Conservation (phyloP, 345 rosid species). For the Syzygium jambos region DNA sequence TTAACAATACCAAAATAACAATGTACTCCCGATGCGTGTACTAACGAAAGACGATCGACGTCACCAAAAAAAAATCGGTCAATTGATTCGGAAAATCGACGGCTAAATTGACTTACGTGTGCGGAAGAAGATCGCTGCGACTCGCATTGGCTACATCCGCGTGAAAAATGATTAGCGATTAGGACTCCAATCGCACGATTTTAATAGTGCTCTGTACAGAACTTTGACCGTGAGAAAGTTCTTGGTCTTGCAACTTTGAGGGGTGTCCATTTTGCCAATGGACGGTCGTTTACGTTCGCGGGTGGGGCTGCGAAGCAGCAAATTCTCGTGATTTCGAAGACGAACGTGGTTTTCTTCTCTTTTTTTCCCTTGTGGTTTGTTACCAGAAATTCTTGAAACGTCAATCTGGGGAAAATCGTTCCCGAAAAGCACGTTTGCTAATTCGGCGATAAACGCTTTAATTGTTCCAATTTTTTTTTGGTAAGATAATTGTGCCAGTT, state of each 20-base stretch:
- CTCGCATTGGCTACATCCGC: neutral
- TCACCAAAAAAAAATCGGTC: neutral
- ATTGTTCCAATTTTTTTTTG: no score
- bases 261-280: neutral
- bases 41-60: neutral
- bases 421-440: no score
- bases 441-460: no score
- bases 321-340: neutral
- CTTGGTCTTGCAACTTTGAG: neutral
- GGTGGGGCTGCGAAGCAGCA: neutral
- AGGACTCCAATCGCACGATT: neutral
- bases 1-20: neutral
- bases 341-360: neutral
- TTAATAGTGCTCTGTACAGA: neutral
- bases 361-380: neutral
- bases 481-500: no score
- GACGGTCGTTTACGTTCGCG: neutral
- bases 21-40: neutral
- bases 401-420: no score
- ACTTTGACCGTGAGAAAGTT: neutral
- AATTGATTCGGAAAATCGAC: neutral
- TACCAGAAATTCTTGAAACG: neutral
- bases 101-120: rapidly evolving
- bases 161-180: neutral
- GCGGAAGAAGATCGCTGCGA: rapidly evolving